Evolutionary conservation across 164 flowering plant species (phyloP), one percentile per base, ranked within the genome.

Genomic region (Vitis rupestris): DNA sequence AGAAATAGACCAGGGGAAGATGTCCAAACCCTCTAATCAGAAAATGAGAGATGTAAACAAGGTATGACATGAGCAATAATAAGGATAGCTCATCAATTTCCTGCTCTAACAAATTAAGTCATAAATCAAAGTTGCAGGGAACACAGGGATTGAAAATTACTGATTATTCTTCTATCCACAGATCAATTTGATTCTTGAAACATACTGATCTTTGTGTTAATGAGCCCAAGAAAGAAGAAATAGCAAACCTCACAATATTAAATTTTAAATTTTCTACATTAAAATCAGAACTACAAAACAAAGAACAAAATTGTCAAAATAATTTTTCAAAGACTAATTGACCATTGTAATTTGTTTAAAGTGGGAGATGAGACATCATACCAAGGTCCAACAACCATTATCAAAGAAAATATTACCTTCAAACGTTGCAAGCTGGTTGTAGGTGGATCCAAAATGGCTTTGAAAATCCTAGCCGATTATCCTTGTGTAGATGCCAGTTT

Each of bases 361-460:
- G n/a, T 53, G 56, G 56, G 14, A 13, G 56, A 53, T 53, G 8
- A 13, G 56, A 13, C 15, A 53, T 5, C 7, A n/a, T n/a, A 59
- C 19, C 27, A 29, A 27, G 6, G 10, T 30, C 56, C 44, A 37
- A 37, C 4, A 0, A 37, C 44, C 44, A 37, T 37, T 37, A 14
- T 6, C 10, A n/a, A 50, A 54, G 19, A 30, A 60, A 59, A 27
- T 50, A 47, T 53, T 61, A 92, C 99, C 98, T 96, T 96, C 66
- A 96, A 77, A 14, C 99, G 97, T 66, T 96, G 98, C 80, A 96
- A 85, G 79, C 94, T 96, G 48, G 99, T 96, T 5, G 99, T 96
- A 12, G 99, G 98, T 61, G 98, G 98, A 83, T 96, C 99, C 0
- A 98, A 97, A 84, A 93, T 83, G 50, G 95, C 97, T 83, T 93